Evolutionary conservation across 768 basidiomycete genomes (phyloP), one percentile per base, ranked within the genome.

Genomic region (Termitomyces sp.): DNA sequence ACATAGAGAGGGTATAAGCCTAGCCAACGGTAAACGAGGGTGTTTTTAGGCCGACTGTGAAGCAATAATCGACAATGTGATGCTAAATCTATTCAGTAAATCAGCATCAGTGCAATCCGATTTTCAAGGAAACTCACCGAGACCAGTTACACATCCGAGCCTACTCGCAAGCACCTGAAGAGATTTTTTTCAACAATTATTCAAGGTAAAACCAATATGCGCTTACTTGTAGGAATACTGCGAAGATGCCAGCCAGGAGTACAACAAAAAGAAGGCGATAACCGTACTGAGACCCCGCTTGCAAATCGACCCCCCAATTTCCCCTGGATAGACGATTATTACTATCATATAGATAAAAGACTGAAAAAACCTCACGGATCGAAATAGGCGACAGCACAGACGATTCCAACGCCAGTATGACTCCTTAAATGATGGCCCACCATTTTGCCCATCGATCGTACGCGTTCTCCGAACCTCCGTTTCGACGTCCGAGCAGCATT

Each of bases 221-320:
- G 18, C 71, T 39, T 46, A 84, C 89, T 82, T 97, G 95, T 16
- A 95, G 77, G 61, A 91, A 85, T 2, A 89, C 87, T 16, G 92
- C 94, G 55, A 91, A 86, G 8, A 95, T 62, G 10, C 93, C 93
- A 1, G 95, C 78, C 20, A 97, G 69, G 6, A 97, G 79, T 12
- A 98, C 87, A 16, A 92, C 79, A 71, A 96, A 95, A 32, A 98
- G 81, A 14, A 95, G 78, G 59, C 82, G 83, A 72, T 96, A 97
- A 0, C 95, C 94, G 68, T 82, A 95, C 56, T 86, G 70, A 20
- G 89, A 89, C 10, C 93, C 93, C 1, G 93, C 93, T 71, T 91
- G 88, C 8, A 95, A 75, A 73, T 95, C 93, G 16, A 94, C 93
- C 18, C 88, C 85, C 93, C 93, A 94, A 67, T 95, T 95, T 30